Evolutionary conservation across 495 filamentous ascomycete species (phyloP).

Genomic region (Podospora pseudocomata): DNA sequence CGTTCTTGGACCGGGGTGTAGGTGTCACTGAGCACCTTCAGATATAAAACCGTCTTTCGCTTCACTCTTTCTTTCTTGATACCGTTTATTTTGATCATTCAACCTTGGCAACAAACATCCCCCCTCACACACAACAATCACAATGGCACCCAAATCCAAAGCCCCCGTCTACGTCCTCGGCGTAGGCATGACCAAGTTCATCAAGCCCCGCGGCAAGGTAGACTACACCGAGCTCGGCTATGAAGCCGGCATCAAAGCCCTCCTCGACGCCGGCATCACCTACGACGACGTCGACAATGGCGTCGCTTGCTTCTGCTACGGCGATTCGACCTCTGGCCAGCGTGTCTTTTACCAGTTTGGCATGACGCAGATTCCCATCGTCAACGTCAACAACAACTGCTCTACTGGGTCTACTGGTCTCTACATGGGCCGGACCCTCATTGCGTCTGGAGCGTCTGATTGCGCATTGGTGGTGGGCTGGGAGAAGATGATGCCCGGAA

Average conservation of each 20-base stretch:
- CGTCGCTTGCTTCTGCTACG: conserved; percentile 97
- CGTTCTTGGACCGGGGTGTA: background rate
- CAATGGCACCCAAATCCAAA: conserved; percentile 46
- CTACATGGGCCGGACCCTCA: conserved; percentile 75
- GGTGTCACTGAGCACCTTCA: background rate
- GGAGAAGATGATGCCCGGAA: conserved; percentile 97
- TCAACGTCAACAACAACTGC: conserved; percentile 99
- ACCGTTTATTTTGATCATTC: background rate
- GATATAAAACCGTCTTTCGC: conserved; percentile 4
- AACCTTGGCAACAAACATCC: background rate
- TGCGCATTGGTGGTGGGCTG: conserved; percentile 91
- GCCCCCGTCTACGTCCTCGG: conserved; percentile 75
- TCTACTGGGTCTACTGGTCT: conserved; percentile 87
- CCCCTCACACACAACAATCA: background rate
- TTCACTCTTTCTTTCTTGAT: background rate
- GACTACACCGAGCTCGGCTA: conserved; percentile 88
- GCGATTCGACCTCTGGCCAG: conserved; percentile 92
- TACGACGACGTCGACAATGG: conserved; percentile 97
- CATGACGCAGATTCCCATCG: conserved; percentile 91
- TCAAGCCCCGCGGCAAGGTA: conserved; percentile 92
- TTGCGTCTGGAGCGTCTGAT: conserved; percentile 74
- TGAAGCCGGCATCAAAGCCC: conserved; percentile 91
- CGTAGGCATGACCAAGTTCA: conserved; percentile 98
- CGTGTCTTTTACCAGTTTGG: conserved; percentile 99
- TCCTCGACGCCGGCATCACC: conserved; percentile 91